Evolutionary conservation across 2,329 filamentous ascomycete species (phyloP).

Genomic region (Xylaria sp.): DNA sequence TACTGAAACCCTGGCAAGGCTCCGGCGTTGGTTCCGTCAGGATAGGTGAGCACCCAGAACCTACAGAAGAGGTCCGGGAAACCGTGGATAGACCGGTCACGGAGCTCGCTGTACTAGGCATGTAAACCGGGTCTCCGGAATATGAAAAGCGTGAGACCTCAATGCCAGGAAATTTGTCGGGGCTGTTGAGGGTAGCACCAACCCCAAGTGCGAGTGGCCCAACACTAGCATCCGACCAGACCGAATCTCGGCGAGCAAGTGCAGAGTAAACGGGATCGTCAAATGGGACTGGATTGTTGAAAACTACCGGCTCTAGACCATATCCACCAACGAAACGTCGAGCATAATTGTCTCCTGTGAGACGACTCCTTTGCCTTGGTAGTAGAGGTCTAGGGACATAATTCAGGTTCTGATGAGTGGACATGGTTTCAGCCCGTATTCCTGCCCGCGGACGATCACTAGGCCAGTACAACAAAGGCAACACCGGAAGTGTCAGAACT

Average conservation of each 20-base stretch:
- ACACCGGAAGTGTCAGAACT: background rate
- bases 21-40: constrained; percentile 39
- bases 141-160: constrained; percentile 27
- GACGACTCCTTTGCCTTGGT: background rate
- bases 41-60: constrained; percentile 37
- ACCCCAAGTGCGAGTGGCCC: constrained; percentile 22
- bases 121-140: constrained; percentile 1
- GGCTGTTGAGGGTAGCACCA: constrained; percentile 9
- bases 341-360: background rate
- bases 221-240: constrained; percentile 32
- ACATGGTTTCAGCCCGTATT: constrained; percentile 6
- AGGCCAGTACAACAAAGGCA: background rate
- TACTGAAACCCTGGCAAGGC: background rate
- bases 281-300: constrained; percentile 15
- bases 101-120: constrained; percentile 32
- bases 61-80: constrained; percentile 35
- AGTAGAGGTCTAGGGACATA: background rate
- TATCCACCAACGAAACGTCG: background rate
- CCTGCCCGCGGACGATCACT: background rate
- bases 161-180: constrained; percentile 30
- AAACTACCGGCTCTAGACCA: constrained; percentile 17
- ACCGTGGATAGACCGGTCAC: constrained; percentile 35
- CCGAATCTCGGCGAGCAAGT: constrained; percentile 27
- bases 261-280: constrained; percentile 21
- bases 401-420: background rate